phyloP scores from a whole-genome alignment of 257 asterid genomes.

The Solanum chaucha region DNA sequence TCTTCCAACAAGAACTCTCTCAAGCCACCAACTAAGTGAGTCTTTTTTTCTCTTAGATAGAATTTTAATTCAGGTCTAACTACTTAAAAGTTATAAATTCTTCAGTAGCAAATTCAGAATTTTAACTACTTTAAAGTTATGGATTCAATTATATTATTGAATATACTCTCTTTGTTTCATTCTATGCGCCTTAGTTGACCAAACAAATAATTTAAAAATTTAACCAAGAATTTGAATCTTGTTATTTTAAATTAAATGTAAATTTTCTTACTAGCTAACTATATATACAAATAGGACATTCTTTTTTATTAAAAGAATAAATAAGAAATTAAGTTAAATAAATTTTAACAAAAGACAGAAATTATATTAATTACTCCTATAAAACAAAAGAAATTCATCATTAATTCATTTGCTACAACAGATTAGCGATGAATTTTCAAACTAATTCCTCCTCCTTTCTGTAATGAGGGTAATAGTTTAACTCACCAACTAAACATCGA shows the following conservation, averaged over 20 bases:
- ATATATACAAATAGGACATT: background rate
- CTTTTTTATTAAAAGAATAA: background rate
- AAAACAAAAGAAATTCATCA: background rate
- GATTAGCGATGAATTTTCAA: background rate
- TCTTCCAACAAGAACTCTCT: constrained; percentile 13
- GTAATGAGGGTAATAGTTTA: background rate
- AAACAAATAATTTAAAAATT: background rate
- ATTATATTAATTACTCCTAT: background rate
- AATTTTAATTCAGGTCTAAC: background rate
- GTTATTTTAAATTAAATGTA: background rate
- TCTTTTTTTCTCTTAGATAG: background rate
- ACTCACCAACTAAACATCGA: background rate
- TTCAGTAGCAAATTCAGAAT: background rate
- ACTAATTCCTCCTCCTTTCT: background rate
- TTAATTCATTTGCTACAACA: background rate
- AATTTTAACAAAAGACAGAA: background rate
- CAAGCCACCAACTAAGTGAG: constrained; percentile 46
- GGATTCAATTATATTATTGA: background rate
- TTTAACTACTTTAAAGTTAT: background rate
- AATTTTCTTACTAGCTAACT: background rate
- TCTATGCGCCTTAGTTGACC: background rate
- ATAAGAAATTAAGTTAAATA: background rate
- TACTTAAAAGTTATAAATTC: background rate
- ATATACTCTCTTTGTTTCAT: background rate
- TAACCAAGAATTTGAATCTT: background rate